Base-by-base conservation (phyloP, 768 basidiomycete genomes). In the Agrocybe praecox region DNA sequence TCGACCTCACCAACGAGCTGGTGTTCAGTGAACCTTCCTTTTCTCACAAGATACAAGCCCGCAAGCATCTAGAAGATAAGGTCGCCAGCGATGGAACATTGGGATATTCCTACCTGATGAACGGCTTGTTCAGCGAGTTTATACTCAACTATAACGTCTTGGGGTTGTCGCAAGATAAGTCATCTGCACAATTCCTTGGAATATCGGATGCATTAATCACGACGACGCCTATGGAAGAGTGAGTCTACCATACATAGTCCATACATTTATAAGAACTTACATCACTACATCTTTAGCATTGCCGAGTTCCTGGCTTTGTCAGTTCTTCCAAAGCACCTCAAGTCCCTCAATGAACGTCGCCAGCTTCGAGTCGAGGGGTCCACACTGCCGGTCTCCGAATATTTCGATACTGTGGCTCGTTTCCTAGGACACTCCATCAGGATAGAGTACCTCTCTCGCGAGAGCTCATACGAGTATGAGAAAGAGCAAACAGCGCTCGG, bases 341-440 rank as follows among this genome's bases (percentile, higher is more conserved):
- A 54, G 26, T 53, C 57, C 36, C 48, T 58, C 15, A 44, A 26
- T 7, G 57, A 58, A n/a, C 57, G 57, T 9, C 57, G 57, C 32
- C 36, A 54, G 23, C 26, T 58, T 17, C 47, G 52, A 21, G 23
- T 58, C 17, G 26, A 18, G 12, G 52, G 57, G 5, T 53, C 57
- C 10, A 53, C 47, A 6, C 14, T 54, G 11, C 49, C 52, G 11
- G 26, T 50, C 15, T 46, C 47, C 9, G 47, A 58, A 19, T 43
- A 45, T 19, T 58, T 53, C 44, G 29, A 43, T 0, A 26, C 36
- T 29, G 23, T 58, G 10, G 47, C 52, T n/a, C 36, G 22, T 12
- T 33, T 54, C 22, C 52, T 58, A 5, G 57, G 57, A 17, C 57
- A 54, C 26, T 40, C 33, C 7, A 58, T 58, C 12, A 2, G 49